Conservation (phyloP, 106 monocot species). For the Chionographis japonica region DNA sequence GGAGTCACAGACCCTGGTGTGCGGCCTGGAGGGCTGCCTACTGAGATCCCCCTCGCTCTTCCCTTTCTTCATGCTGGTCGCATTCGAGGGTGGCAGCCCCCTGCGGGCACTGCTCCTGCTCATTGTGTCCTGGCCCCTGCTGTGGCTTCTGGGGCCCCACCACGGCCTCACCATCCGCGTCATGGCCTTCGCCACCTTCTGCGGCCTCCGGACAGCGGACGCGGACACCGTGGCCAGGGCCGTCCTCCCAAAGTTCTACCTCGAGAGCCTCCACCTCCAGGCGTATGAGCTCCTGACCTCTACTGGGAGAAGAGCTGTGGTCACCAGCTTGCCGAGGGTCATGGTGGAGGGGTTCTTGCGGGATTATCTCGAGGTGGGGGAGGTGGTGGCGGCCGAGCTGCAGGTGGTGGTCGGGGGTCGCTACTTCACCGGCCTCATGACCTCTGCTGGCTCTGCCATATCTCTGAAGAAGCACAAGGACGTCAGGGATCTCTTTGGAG, state of each 20-base stretch:
- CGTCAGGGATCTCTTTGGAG: conserved; percentile 24
- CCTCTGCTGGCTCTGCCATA: background rate
- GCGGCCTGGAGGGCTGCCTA: conserved; percentile 42
- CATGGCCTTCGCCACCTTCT: conserved; percentile 69
- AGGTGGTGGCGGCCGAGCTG: conserved; percentile 45
- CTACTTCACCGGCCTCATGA: conserved; percentile 53
- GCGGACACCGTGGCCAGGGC: conserved; percentile 52
- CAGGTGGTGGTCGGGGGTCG: conserved; percentile 17
- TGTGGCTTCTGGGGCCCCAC: conserved; percentile 28
- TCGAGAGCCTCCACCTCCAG: conserved; percentile 49
- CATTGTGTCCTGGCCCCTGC: conserved; percentile 29
- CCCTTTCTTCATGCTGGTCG: conserved; percentile 87
- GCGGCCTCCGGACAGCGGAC: conserved; percentile 41
- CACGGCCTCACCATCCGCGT: conserved; percentile 25
- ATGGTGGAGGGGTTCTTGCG: conserved; percentile 68
- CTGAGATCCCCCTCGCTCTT: conserved; percentile 38
- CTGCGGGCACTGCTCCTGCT: conserved; percentile 55
- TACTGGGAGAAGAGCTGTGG: conserved; percentile 42
- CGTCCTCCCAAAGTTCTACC: conserved; percentile 70
- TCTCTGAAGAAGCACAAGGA: conserved; percentile 11
- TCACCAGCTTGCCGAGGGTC: conserved; percentile 54
- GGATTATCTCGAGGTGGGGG: conserved; percentile 46
- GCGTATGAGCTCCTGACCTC: conserved; percentile 31
- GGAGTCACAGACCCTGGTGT: conserved; percentile 23
- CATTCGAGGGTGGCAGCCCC: conserved; percentile 68